phyloP scores from a whole-genome alignment of 805 yeast genomes.

The Candida schatavii region DNA sequence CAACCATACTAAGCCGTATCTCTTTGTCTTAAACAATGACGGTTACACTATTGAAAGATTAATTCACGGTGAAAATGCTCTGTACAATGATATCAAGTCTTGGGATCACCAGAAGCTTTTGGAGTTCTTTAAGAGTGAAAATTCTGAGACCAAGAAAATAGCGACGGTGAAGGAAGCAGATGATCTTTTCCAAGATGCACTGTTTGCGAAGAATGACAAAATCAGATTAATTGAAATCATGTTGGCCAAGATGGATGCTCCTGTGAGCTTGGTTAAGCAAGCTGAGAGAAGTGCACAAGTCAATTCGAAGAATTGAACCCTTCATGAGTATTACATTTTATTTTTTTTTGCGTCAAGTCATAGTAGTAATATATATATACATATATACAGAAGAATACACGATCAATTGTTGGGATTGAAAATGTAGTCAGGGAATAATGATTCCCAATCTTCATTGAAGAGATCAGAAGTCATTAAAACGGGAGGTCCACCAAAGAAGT shows the following conservation, averaged over 20 bases:
- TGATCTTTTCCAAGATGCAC: slow-evolving; percentile 21
- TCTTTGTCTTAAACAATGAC: slow-evolving; percentile 39
- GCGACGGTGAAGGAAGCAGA: slow-evolving; percentile 25
- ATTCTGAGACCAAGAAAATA: slow-evolving; percentile 25
- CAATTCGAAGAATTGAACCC: slow-evolving; percentile 20
- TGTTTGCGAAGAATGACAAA: slow-evolving; percentile 28
- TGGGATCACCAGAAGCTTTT: slow-evolving; percentile 36
- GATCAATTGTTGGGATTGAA: slow-evolving; percentile 20
- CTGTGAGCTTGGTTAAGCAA: slow-evolving; percentile 33
- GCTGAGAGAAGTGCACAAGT: slow-evolving; percentile 30
- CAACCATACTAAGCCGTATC: slow-evolving; percentile 31
- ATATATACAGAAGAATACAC: not conserved
- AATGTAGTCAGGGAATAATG: slow-evolving; percentile 46
- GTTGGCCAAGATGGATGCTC: slow-evolving; percentile 38
- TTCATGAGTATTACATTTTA: too few relatives aligned
- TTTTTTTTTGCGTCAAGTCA: too few relatives aligned
- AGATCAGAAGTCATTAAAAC: slow-evolving; percentile 50
- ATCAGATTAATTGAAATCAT: slow-evolving; percentile 36
- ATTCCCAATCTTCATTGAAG: slow-evolving; percentile 48
- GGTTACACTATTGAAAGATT: slow-evolving; percentile 41
- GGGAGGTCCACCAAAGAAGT: slow-evolving; percentile 52
- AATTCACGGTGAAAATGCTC: slow-evolving; percentile 37
- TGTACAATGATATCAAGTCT: slow-evolving; percentile 36
- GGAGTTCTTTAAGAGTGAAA: slow-evolving; percentile 29
- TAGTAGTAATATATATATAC: not conserved